phyloP scores from a whole-genome alignment of 2,329 filamentous ascomycete genomes.

The Bretziella fagacearum region DNA sequence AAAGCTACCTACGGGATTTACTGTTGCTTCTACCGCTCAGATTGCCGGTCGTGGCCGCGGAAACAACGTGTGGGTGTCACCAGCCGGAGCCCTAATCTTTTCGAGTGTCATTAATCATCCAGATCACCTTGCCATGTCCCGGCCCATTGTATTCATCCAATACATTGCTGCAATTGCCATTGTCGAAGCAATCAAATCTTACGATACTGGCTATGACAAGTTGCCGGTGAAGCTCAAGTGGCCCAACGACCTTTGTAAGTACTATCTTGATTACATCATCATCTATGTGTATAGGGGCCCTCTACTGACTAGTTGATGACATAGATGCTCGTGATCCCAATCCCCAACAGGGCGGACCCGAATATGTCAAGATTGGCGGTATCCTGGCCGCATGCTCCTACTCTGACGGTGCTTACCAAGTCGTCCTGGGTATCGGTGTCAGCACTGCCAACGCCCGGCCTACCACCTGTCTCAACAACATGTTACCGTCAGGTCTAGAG shows the following conservation, averaged over 20 bases:
- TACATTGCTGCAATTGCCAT: constrained; percentile 83
- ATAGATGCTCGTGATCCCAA: constrained; percentile 49
- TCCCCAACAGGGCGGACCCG: constrained; percentile 27
- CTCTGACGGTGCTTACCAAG: constrained; percentile 57
- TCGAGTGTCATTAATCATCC: constrained; percentile 77
- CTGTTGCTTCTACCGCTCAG: constrained; percentile 71
- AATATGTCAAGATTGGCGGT: constrained; percentile 79
- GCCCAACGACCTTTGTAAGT: constrained; percentile 83
- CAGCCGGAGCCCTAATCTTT: constrained; percentile 71
- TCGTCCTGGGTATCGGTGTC: constrained; percentile 72
- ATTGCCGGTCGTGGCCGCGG: constrained; percentile 77
- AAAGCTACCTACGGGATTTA: constrained; percentile 69
- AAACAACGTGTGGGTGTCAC: constrained; percentile 87
- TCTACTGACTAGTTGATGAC: no score
- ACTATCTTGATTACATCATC: not conserved
- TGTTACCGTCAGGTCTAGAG: constrained; percentile 34
- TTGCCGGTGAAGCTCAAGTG: constrained; percentile 82
- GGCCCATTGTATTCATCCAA: constrained; percentile 83
- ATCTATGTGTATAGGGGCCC: not conserved
- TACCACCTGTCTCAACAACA: constrained; percentile 68
- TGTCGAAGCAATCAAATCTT: constrained; percentile 64
- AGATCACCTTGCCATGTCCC: constrained; percentile 48
- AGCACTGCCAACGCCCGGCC: constrained; percentile 74
- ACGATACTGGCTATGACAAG: constrained; percentile 56
- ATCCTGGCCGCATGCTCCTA: constrained; percentile 85